Conservation (phyloP, 2,329 filamentous ascomycete species). For the Emmonsia crescens region DNA sequence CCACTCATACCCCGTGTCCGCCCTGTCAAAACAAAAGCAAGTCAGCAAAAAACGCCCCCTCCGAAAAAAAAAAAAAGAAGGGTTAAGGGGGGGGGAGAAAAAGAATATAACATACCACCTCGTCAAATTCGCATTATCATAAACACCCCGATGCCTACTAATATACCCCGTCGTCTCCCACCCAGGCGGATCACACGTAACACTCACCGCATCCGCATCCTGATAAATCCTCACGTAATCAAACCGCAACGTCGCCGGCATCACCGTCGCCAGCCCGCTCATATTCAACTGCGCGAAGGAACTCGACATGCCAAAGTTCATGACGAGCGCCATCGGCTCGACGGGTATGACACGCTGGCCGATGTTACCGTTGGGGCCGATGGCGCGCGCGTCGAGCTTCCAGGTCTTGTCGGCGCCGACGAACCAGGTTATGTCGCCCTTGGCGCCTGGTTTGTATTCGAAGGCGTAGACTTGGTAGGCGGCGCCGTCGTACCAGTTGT, state of each 20-base stretch:
- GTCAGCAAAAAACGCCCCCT: conserved; percentile 1
- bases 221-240: conserved; percentile 65
- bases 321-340: conserved; percentile 56
- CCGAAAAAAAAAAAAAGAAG: background rate
- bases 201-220: conserved; percentile 44
- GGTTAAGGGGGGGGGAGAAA: background rate
- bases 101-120: conserved; percentile 42
- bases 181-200: conserved; percentile 58
- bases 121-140: conserved; percentile 54
- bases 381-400: conserved; percentile 48
- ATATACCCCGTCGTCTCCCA: conserved; percentile 61
- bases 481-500: conserved; percentile 56
- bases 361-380: conserved; percentile 60
- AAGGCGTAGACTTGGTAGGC: conserved; percentile 53
- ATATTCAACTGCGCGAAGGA: conserved; percentile 54
- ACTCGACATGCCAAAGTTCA: conserved; percentile 61
- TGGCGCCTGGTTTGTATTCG: conserved; percentile 50
- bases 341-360: conserved; percentile 54
- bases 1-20: conserved; percentile 44
- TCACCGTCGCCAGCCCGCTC: conserved; percentile 41
- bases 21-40: conserved; percentile 22
- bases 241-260: conserved; percentile 56
- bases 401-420: conserved; percentile 55
- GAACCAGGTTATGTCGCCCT: conserved; percentile 57
- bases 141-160: conserved; percentile 48